These are phyloP conservation scores for Ascochyta viciae-villosae DNA, from an alignment of 2,329 filamentous ascomycete species.

Conservation along the genomic window DNA sequence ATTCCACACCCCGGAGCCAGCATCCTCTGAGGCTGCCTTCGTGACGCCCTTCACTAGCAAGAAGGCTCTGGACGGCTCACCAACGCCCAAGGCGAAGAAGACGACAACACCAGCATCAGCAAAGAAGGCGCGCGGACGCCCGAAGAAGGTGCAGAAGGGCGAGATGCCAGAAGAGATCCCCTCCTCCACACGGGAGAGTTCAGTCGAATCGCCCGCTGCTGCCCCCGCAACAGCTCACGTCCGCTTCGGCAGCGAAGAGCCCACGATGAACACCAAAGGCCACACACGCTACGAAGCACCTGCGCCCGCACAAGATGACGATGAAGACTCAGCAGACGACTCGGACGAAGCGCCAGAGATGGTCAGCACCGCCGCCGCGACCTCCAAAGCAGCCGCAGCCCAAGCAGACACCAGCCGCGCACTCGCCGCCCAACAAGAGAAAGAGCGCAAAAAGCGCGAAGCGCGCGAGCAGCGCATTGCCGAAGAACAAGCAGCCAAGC, in stretches of 20 bases:
- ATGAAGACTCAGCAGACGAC: slow-evolving; percentile 40
- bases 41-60: slow-evolving; percentile 34
- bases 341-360: slow-evolving; percentile 50
- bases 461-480: slow-evolving; percentile 40
- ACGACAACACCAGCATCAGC: slow-evolving; percentile 24
- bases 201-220: slow-evolving; percentile 20
- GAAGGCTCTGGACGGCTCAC: slow-evolving; percentile 29
- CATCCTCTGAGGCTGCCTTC: slow-evolving; percentile 26
- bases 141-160: slow-evolving; percentile 20
- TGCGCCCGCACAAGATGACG: slow-evolving; percentile 9
- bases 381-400: slow-evolving; percentile 35
- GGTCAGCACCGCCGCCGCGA: slow-evolving; percentile 42
- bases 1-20: slow-evolving; percentile 34
- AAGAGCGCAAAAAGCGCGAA: slow-evolving; percentile 40
- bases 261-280: slow-evolving; percentile 23
- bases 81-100: slow-evolving; percentile 29
- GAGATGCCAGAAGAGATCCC: slow-evolving; percentile 33
- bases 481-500: slow-evolving; percentile 43
- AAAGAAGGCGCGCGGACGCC: slow-evolving; percentile 26
- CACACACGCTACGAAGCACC: slow-evolving; percentile 21
- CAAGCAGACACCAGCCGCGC: slow-evolving; percentile 42
- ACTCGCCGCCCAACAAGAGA: slow-evolving; percentile 36
- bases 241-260: slow-evolving; percentile 49
- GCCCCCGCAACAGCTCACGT: slow-evolving; percentile 33
- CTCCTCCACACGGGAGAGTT: slow-evolving; percentile 38